A percentile compares a stretch with the other conserved stretches of the same genome.
Conservation (phyloP, 192 early-diverging fungal species). For the Coemansia sp. region DNA sequence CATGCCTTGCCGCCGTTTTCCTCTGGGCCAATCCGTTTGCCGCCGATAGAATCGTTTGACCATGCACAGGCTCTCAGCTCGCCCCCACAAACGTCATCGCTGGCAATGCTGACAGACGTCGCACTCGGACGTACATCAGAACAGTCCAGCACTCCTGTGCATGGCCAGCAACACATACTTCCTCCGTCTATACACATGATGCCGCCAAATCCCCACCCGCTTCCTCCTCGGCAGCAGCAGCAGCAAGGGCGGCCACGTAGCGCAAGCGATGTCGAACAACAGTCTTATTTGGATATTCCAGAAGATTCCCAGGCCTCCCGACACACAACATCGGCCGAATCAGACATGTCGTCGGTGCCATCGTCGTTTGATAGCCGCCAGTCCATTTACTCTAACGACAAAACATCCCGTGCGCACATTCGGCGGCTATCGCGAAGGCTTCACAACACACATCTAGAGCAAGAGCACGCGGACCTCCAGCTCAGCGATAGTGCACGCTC, state of each 20-base stretch:
- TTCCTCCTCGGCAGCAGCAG: constrained; percentile 4
- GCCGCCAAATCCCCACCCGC: background rate
- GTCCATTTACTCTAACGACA: background rate
- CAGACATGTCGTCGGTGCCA: constrained; percentile 10
- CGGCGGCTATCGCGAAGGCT: constrained; percentile 20
- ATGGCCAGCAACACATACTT: background rate
- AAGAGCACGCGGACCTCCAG: constrained; percentile 10
- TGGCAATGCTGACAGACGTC: constrained; percentile 28
- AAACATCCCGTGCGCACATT: constrained; percentile 10
- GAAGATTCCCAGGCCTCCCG: constrained; percentile 6
- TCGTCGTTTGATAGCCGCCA: constrained; percentile 25
- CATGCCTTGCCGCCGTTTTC: background rate
- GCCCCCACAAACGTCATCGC: constrained; percentile 19
- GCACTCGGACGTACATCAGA: constrained; percentile 14
- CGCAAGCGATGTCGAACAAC: constrained; percentile 12
- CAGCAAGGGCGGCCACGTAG: constrained; percentile 3
- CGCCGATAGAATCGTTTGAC: constrained; percentile 52
- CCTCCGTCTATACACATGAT: background rate
- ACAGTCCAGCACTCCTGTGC: background rate
- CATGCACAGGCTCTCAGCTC: constrained; percentile 20
- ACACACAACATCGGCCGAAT: constrained; percentile 16
- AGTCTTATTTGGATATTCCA: constrained; percentile 15
- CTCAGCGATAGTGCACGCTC: background rate
- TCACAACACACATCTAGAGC: constrained; percentile 28
- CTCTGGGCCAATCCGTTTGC: constrained; percentile 32